Evolutionary conservation across 192 early-diverging fungal species (phyloP).

Genomic region (Coemansia sp.): DNA sequence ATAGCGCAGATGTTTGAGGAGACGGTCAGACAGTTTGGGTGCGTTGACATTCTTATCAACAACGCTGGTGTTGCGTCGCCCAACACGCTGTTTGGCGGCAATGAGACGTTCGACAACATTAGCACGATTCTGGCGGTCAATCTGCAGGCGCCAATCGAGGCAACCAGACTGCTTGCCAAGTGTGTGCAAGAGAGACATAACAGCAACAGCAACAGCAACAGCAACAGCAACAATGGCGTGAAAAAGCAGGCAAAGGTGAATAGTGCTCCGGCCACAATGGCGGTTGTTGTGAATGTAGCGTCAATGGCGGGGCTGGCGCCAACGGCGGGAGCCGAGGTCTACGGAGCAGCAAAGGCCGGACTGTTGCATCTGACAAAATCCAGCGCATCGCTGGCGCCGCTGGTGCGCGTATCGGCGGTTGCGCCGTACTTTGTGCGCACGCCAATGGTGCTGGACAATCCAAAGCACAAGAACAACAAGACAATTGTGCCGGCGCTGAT

Average conservation of each 20-base stretch:
- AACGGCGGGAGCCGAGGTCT: slow-evolving; percentile 40
- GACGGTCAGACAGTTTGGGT: slow-evolving; percentile 23
- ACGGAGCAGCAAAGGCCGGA: slow-evolving; percentile 46
- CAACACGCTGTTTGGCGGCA: slow-evolving; percentile 25
- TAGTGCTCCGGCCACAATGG: not conserved
- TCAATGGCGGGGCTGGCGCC: slow-evolving; percentile 48
- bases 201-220: not conserved
- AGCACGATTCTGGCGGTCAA: slow-evolving; percentile 29
- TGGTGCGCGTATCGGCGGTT: slow-evolving; percentile 32
- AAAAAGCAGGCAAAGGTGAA: not conserved
- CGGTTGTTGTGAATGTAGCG: slow-evolving; percentile 42
- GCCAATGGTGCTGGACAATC: slow-evolving; percentile 48
- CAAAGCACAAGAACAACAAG: slow-evolving; percentile 43
- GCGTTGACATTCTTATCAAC: slow-evolving; percentile 37
- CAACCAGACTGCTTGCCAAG: slow-evolving; percentile 29
- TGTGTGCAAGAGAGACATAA: not conserved
- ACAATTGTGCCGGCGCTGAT: slow-evolving; percentile 36
- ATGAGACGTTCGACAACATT: slow-evolving; percentile 30
- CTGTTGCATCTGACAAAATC: slow-evolving; percentile 41
- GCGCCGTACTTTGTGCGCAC: slow-evolving; percentile 49
- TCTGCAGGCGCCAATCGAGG: slow-evolving; percentile 42
- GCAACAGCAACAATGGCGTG: no score
- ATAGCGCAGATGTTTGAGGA: slow-evolving; percentile 22
- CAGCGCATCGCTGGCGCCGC: slow-evolving; percentile 26
- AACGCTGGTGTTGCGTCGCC: slow-evolving; percentile 43